phyloP scores from a whole-genome alignment of 1,139 yeast genomes.

The Hyphopichia khmerensis region DNA sequence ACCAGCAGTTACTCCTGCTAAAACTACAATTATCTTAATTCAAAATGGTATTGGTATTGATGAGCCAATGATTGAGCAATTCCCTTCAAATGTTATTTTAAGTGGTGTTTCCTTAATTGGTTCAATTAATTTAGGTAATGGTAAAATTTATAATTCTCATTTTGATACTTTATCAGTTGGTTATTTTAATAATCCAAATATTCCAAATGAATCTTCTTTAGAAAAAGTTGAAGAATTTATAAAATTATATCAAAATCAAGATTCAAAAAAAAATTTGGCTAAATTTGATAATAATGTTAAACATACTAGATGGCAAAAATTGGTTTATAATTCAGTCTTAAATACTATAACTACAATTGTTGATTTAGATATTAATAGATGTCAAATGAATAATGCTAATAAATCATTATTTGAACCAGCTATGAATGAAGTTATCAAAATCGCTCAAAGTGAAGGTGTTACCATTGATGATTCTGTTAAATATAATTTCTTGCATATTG shows the following conservation, averaged over 20 bases:
- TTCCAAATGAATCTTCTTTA: constrained; percentile 19
- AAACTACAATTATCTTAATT: constrained; percentile 57
- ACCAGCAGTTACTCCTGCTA: constrained; percentile 49
- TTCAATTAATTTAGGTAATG: constrained; percentile 52
- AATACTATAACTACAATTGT: constrained; percentile 61
- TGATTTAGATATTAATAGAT: constrained; percentile 54
- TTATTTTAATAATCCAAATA: constrained; percentile 33
- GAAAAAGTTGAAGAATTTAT: constrained; percentile 42
- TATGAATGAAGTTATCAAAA: constrained; percentile 59
- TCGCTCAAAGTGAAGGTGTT: constrained; percentile 66
- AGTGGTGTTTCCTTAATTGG: constrained; percentile 73
- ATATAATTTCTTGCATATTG: constrained; percentile 53
- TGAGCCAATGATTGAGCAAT: constrained; percentile 52
- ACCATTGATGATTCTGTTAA: constrained; percentile 44
- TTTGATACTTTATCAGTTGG: constrained; percentile 59
- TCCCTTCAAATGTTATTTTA: constrained; percentile 57
- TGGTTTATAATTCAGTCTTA: constrained; percentile 66
- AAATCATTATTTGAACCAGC: constrained; percentile 55
- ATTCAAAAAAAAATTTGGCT: constrained; percentile 39
- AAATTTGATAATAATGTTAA: constrained; percentile 48
- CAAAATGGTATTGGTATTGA: constrained; percentile 82
- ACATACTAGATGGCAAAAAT: constrained; percentile 67
- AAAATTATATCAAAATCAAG: constrained; percentile 46
- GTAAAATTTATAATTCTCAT: constrained; percentile 50
- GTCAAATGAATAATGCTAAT: constrained; percentile 54